These are phyloP conservation scores for Pyricularia pennisetigena DNA, from an alignment of 2,329 filamentous ascomycete species.

Conservation along the genomic window DNA sequence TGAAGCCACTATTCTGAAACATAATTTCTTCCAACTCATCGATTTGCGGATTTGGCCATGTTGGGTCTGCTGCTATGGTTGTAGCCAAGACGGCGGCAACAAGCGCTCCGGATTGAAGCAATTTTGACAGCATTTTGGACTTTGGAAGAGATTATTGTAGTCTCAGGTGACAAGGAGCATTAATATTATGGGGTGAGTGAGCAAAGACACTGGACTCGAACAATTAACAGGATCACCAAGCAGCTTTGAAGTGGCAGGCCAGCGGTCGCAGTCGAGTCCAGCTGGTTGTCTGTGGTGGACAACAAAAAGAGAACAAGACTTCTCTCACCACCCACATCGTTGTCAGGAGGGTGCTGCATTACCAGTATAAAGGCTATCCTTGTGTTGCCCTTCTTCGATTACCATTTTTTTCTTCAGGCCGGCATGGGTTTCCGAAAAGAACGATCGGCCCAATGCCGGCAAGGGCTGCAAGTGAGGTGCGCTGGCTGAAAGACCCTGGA, in stretches of 20 bases:
- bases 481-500: background rate
- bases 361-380: background rate
- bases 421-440: background rate
- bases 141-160: background rate
- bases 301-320: background rate
- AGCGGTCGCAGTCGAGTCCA: background rate
- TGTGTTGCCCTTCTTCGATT: background rate
- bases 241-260: background rate
- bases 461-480: background rate
- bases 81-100: background rate
- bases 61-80: conserved; percentile 34
- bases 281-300: background rate
- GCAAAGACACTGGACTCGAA: background rate
- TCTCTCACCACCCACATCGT: background rate
- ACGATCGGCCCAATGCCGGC: background rate
- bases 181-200: background rate
- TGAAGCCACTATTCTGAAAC: conserved; percentile 46
- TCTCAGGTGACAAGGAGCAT: background rate
- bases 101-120: background rate
- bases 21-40: conserved; percentile 57
- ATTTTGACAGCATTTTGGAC: background rate
- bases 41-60: conserved; percentile 44
- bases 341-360: background rate
- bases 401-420: background rate
- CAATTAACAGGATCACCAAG: background rate